Evolutionary conservation across 2,329 filamentous ascomycete genomes (phyloP).

Genomic region (Exophiala bonariae): DNA sequence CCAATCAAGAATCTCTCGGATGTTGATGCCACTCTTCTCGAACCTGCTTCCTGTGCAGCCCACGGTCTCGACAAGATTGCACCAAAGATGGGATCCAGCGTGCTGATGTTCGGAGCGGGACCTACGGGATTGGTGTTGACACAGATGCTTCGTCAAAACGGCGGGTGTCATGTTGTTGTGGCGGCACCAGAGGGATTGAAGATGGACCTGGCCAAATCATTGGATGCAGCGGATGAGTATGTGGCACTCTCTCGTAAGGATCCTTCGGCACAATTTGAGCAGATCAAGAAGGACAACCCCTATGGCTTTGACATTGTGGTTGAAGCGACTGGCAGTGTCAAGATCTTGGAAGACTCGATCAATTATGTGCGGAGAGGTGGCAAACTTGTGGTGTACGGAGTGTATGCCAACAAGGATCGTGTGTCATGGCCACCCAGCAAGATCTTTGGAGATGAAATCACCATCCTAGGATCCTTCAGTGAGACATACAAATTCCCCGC

Average conservation of each 20-base stretch:
- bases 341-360: conserved; percentile 70
- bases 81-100: conserved; percentile 62
- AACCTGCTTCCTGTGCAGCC: conserved; percentile 70
- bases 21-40: conserved; percentile 69
- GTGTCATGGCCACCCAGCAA: conserved; percentile 70
- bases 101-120: conserved; percentile 66
- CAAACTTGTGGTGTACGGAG: conserved; percentile 71
- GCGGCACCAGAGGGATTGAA: conserved; percentile 69
- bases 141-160: conserved; percentile 64
- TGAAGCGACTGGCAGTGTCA: conserved; percentile 68
- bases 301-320: conserved; percentile 74
- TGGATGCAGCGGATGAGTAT: conserved; percentile 51
- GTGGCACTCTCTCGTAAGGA: conserved; percentile 49
- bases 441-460: conserved; percentile 69
- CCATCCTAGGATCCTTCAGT: conserved; percentile 71
- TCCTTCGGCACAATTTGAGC: conserved; percentile 59
- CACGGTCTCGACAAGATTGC: conserved; percentile 55
- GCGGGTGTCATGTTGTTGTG: conserved; percentile 68
- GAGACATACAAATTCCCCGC: conserved; percentile 71
- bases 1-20: conserved; percentile 65
- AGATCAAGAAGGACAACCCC: conserved; percentile 64
- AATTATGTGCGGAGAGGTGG: conserved; percentile 71
- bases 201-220: conserved; percentile 63
- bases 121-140: conserved; percentile 67
- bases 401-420: conserved; percentile 63